Evolutionary conservation across 805 yeast species (phyloP), one percentile per base, ranked within the genome.

Genomic region (Cyberlindnera mississippiensis): DNA sequence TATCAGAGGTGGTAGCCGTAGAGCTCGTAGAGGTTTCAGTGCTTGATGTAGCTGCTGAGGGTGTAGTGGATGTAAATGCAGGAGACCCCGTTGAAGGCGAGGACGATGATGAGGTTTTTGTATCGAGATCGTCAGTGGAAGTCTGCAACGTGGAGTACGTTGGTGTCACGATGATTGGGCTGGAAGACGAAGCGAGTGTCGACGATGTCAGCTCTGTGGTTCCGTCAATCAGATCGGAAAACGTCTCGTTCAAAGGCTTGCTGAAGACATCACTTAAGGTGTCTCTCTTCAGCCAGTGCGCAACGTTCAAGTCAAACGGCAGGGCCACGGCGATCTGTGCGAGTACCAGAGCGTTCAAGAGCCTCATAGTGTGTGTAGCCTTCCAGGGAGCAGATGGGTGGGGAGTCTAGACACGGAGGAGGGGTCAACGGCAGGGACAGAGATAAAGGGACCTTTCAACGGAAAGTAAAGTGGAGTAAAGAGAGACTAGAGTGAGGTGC

Each of bases 251-350:
- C 24, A 17, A 16, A 4, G 35, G 14, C 10, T 13, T 18, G 17
- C 22, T 29, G 6, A 17, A 14, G 15, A 4, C 15, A 14, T 11
- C 20, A 6, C 11, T 19, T 11, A 28, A 10, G n/a, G 8, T 8
- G 22, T 44, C 44, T 26, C 44, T 39, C 34, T 41, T 46, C 27
- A 49, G 26, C 43, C 42, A 38, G 4, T 33, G 15, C 12, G 19
- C 42, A 10, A 48, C n/a, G 16, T 40, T 26, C 20, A 49, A 30
- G 26, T 40, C 39, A 24, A 44, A 49, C 1, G 53, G 53, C 15
- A 44, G 35, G 1, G 53, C 53, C 10, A 42, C 38, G 11, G 51
- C 47, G 12, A 37, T 24, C 17, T 49, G 48, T 10, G 53, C 45
- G 14, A 46, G 15, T 6, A 42, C 31, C 22, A 46, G 22, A 7